Percentiles rank a stretch among this genome's conserved stretches.
These are phyloP conservation scores for Cercophora sp. DNA, from an alignment of 495 filamentous ascomycete species.

Conservation along the genomic window DNA sequence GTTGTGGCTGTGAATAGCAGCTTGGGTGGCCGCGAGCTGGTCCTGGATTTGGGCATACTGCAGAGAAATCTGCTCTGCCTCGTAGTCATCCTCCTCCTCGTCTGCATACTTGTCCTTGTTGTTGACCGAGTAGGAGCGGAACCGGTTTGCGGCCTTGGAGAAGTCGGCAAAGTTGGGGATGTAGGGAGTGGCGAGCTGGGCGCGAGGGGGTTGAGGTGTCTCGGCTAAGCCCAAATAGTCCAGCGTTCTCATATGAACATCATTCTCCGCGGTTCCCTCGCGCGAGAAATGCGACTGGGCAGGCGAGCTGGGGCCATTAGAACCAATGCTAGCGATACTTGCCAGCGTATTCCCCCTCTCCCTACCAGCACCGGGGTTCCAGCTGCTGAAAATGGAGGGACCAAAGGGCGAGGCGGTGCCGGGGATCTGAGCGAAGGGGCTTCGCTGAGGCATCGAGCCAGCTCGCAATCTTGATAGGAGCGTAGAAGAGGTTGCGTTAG, in stretches of 20 bases:
- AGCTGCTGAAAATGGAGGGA: constrained; percentile 81
- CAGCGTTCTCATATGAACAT: constrained; percentile 82
- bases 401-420: constrained; percentile 69
- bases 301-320: constrained; percentile 85
- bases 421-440: constrained; percentile 57
- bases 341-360: constrained; percentile 80
- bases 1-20: constrained; percentile 90
- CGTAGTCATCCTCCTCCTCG: constrained; percentile 82
- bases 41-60: constrained; percentile 59
- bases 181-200: constrained; percentile 68
- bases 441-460: constrained; percentile 91
- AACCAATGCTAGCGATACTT: constrained; percentile 66
- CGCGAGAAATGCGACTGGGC: constrained; percentile 84
- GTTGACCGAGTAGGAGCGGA: constrained; percentile 96
- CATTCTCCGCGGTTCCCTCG: constrained; percentile 80
- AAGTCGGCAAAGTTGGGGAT: constrained; percentile 73
- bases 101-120: constrained; percentile 97
- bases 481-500: constrained; percentile 62
- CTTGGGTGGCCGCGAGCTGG: constrained; percentile 72
- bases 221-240: constrained; percentile 95
- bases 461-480: constrained; percentile 84
- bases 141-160: constrained; percentile 76
- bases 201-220: constrained; percentile 77
- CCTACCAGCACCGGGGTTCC: constrained; percentile 63
- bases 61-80: constrained; percentile 66